Conservation (phyloP, 2,329 filamentous ascomycete genomes). For the Metarhizium sp. region DNA sequence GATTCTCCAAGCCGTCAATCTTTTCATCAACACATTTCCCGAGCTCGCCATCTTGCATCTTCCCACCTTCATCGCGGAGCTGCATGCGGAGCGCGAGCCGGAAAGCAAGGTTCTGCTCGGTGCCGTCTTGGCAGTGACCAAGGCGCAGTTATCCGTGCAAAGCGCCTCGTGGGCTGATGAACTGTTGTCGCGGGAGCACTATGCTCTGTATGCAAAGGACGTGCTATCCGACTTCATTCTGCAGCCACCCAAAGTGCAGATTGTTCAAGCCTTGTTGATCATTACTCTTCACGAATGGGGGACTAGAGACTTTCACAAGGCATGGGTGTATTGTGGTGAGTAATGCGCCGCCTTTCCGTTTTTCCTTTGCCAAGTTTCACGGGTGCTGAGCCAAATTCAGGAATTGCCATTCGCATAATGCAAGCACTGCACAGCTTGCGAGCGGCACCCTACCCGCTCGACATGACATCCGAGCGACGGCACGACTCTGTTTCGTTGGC, state of each 20-base stretch:
- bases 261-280: constrained; percentile 29
- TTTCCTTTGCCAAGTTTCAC: neutral
- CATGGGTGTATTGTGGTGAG: constrained; percentile 31
- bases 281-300: constrained; percentile 33
- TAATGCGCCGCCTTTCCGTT: neutral
- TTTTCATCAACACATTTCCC: constrained; percentile 25
- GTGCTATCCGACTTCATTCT: constrained; percentile 17
- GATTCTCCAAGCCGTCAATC: constrained; percentile 22
- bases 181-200: constrained; percentile 22
- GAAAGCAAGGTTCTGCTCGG: constrained; percentile 21
- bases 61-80: constrained; percentile 18
- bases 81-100: constrained; percentile 9
- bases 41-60: constrained; percentile 25
- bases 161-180: constrained; percentile 17
- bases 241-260: constrained; percentile 20
- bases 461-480: constrained; percentile 12
- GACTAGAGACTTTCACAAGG: constrained; percentile 29
- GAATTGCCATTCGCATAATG: constrained; percentile 30
- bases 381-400: constrained; percentile 2
- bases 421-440: constrained; percentile 22
- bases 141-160: constrained; percentile 20
- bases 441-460: constrained; percentile 18
- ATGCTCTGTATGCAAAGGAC: constrained; percentile 19
- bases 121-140: constrained; percentile 20
- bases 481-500: constrained; percentile 15